Evolutionary conservation across 2,329 filamentous ascomycete species (phyloP).

Genomic region (Onygena corvina): DNA sequence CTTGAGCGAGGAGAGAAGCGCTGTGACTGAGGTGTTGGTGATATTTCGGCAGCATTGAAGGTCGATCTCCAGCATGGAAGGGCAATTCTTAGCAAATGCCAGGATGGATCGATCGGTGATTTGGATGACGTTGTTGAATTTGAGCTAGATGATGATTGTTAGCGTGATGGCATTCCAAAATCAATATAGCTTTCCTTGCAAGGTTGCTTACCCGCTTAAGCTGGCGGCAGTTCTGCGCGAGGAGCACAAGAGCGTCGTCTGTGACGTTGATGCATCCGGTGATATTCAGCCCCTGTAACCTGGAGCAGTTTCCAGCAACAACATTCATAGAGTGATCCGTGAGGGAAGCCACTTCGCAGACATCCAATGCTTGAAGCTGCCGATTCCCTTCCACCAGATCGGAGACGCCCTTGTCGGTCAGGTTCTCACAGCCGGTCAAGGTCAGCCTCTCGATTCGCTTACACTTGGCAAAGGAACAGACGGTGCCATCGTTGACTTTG

Average conservation of each 20-base stretch:
- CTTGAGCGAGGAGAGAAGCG: conserved; percentile 63
- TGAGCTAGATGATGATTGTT: conserved; percentile 49
- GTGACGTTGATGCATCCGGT: conserved; percentile 74
- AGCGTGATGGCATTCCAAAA: conserved; percentile 18
- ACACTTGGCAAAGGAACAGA: conserved; percentile 69
- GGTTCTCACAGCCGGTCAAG: conserved; percentile 71
- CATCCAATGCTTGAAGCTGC: conserved; percentile 76
- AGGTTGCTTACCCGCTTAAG: conserved; percentile 61
- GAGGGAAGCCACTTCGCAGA: conserved; percentile 65
- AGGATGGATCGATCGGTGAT: conserved; percentile 70
- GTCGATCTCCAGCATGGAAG: conserved; percentile 91
- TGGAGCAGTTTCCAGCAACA: conserved; percentile 68
- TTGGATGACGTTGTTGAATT: conserved; percentile 85
- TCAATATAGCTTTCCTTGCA: background rate
- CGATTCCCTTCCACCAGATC: conserved; percentile 66
- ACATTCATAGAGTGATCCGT: conserved; percentile 68
- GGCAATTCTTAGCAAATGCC: conserved; percentile 77
- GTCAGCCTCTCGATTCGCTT: conserved; percentile 87
- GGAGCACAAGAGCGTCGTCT: conserved; percentile 67
- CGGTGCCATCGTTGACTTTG: conserved; percentile 76
- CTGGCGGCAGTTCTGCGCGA: conserved; percentile 72
- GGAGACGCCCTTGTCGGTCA: conserved; percentile 75
- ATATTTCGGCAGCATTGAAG: conserved; percentile 73
- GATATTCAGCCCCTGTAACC: conserved; percentile 85
- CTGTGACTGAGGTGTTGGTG: conserved; percentile 70